Base-by-base conservation (phyloP, 257 asterid species). In the Nicotiana attenuata region DNA sequence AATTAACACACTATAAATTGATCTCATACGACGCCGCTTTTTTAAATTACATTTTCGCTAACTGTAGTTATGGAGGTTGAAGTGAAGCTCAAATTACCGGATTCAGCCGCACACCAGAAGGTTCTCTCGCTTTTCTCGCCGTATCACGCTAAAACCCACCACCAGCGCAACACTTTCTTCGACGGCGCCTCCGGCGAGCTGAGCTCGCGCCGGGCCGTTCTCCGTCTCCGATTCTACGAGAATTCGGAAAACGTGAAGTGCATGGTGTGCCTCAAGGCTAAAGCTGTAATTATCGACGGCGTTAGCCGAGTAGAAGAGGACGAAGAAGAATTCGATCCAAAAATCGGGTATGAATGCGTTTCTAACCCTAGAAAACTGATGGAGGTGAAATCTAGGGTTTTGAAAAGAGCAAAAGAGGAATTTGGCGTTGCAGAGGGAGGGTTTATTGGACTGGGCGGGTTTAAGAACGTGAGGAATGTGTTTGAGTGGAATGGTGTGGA, bases 251-350 rank as follows among this genome's bases (percentile, higher is more conserved):
- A 71, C 24, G 91, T 93, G 66, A 92, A 90, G 84, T 96, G 97
- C 81, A 84, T 94, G 78, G 88, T 89, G 77, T 89, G 90, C 83
- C 88, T 94, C 86, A 96, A 94, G 88, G 97, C 92, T 24, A 96
- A 96, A 65, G 96, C 97, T 71, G 92, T 91, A 50, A 87, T 96
- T 33, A 53, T 90, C 6, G 87, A 92, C 66, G 99, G 99, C 5
- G 92, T 96, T 78, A 94, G 97, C 85, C 93, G 97, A 14, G 98
- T 90, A 10, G 98, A 90, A 86, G 99, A 94, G 81, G 97, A 94
- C 71, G 99, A 94, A 87, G 97, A 96, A 84, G 97, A 93, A 87
- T 20, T 94, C 71, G 98, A 93, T 66, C 88, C 89, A 17, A 79
- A 81, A 2, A 53, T 88, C 8, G 97, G 97, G 6, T 91, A 80